Evolutionary conservation across 2,329 filamentous ascomycete genomes (phyloP), one percentile per base, ranked within the genome.

Genomic region (Talaromyces sp.): DNA sequence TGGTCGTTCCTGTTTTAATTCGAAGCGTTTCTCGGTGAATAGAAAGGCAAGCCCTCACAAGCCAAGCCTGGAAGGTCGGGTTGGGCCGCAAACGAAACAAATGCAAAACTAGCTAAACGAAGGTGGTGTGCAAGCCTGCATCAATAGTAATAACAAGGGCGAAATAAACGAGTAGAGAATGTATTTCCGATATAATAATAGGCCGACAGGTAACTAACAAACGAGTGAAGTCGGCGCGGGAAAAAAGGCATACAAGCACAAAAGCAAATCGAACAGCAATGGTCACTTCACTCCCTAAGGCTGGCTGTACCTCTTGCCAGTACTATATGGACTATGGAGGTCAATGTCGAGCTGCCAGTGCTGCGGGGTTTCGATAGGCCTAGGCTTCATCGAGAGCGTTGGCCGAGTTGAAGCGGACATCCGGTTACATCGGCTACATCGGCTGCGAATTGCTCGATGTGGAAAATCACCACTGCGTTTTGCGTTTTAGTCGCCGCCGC

Each of bases 391-490:
- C 27, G 12, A 53, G 50, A 7, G n/a, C 3, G 50, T 33, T n/a
- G 50, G 28, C 50, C 50, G 50, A 31, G 27, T 47, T 53, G 50
- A 31, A 31, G 50, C 12, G 23, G 10, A 16, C 28, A 23, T 52
- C 42, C 50, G 50, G 50, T 53, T 53, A 53, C 57, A 34, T 54
- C 57, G 44, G 1, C 51, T 53, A 53, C 57, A 34, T 54, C 57
- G 44, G 1, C 51, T 16, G 30, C 33, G 12, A 31, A 31, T 31
- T 31, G 16, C 50, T 5, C 28, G 27, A 53, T 53, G 27, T 27
- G 28, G 28, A 31, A 53, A 14, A 5, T 47, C n/a, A 23, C 42
- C 4, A 5, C n/a, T 23, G 42, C 42, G 18, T 23, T n/a, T 47
- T 9, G 42, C 6, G 18, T 5, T 8, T 12, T 47, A 47, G 18